Evolutionary conservation across 2,329 filamentous ascomycete species (phyloP).

Genomic region (Mariannaea elegans): DNA sequence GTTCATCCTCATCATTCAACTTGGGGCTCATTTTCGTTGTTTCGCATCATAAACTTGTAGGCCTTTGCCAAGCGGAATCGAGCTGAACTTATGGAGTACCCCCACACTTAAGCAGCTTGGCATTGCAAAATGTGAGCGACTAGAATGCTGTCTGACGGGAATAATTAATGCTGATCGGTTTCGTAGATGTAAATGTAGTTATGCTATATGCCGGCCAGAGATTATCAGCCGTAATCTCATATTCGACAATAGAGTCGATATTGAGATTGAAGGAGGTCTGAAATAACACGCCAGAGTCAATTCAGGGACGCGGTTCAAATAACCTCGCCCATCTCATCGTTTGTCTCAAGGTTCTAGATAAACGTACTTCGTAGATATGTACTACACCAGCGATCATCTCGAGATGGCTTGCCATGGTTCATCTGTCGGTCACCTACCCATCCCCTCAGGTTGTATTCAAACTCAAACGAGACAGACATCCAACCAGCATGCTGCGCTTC

Average conservation of each 20-base stretch:
- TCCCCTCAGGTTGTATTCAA: conserved; percentile 11
- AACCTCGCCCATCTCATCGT: conserved; percentile 10
- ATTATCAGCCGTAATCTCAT: too few relatives aligned
- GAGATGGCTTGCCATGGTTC: conserved; percentile 8
- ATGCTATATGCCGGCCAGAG: too few relatives aligned
- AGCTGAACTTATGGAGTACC: not conserved
- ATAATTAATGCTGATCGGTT: not conserved
- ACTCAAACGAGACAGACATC: conserved; percentile 3
- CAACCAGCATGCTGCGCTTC: conserved; percentile 5
- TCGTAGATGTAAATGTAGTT: not conserved
- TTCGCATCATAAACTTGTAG: too few relatives aligned
- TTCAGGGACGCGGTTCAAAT: conserved; percentile 8
- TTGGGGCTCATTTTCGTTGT: too few relatives aligned
- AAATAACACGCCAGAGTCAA: not conserved
- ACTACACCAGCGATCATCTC: conserved; percentile 4
- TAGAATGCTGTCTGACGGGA: not conserved
- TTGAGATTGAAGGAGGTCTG: too few relatives aligned
- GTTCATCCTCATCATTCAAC: too few relatives aligned
- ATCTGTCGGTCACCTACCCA: not conserved
- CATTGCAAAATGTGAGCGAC: not conserved
- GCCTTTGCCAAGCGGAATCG: too few relatives aligned
- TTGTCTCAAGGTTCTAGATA: not conserved
- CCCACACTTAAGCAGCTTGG: not conserved
- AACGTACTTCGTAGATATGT: not conserved
- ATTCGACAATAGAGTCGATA: too few relatives aligned